Evolutionary conservation across 2,329 filamentous ascomycete species (phyloP), one percentile per base, ranked within the genome.

Genomic region (Bertia moriformis): DNA sequence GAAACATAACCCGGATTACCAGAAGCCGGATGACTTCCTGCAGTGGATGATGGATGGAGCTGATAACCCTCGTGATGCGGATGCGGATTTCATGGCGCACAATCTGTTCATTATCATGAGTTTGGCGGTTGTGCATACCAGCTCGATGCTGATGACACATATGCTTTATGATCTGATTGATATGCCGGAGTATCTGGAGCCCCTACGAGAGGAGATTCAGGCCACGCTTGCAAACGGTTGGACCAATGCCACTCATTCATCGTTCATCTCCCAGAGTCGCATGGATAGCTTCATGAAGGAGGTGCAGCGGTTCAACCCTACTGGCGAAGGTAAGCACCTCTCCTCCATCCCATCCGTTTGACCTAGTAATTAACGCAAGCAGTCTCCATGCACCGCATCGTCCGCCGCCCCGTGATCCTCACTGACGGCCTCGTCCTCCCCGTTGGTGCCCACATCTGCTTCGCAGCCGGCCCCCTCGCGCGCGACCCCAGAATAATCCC

Each of bases 221-320:
- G 37, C 37, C 35, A 44, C 46, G 4, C 35, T 54, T 13, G 45
- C 46, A 4, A 44, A 51, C 29, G 48, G 53, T 39, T 47, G 42
- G 32, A 53, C 52, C 37, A 39, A 44, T 13, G 51, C 47, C 14
- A 42, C 43, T 17, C 40, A 22, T 4, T 45, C 49, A 56, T 38
- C 52, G 54, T 18, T 53, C 45, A 1, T 36, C 43, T 2, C 49
- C 56, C 18, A 53, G 53, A n/a, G 32, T 10, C 32, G 32, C 10
- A 7, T 35, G 32, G 32, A 35, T 18, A 35, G 32, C 32, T 35
- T 35, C 17, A 35, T 35, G 32, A 10, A 15, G 17, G 32, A 35
- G 17, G 10, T 15, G 17, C 32, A 35, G 32, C 32, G 32, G 12
- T 35, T 35, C 17, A 17, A 17, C 10, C 32, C 32, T 7, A 10